A percentile compares a stretch with the other conserved stretches of the same genome.
These are phyloP conservation scores for Pseudognaphalium luteoalbum DNA, from an alignment of 129 eudicot species.

Conservation along the genomic window DNA sequence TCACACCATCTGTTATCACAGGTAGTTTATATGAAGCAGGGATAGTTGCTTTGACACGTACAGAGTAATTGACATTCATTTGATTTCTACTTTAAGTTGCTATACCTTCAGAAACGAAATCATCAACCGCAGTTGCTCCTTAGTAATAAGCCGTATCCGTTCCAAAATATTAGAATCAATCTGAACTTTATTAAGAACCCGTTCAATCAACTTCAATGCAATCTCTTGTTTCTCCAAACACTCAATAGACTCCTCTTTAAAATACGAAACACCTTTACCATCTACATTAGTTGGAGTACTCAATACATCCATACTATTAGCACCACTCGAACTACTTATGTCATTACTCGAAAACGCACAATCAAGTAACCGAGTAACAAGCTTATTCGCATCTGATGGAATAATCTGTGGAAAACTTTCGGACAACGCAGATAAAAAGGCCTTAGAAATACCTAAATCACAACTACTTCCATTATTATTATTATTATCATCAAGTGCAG, in stretches of 20 bases:
- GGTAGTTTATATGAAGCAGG: constrained; percentile 1
- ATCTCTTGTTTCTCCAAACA: constrained; percentile 78
- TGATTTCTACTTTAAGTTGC: neutral
- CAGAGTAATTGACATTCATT: neutral
- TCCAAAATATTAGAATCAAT: constrained; percentile 67
- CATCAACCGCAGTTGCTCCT: constrained; percentile 71
- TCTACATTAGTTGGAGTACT: constrained; percentile 39
- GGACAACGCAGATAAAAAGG: constrained; percentile 63
- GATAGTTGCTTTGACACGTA: neutral
- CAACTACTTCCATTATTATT: neutral
- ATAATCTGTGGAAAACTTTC: constrained; percentile 62
- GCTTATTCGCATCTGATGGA: constrained; percentile 60
- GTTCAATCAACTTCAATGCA: constrained; percentile 64
- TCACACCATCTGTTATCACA: constrained; percentile 1
- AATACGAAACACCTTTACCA: constrained; percentile 30
- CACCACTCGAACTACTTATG: constrained; percentile 39
- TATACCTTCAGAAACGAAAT: constrained; percentile 72
- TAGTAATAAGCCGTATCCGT: constrained; percentile 61
- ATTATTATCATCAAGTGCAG: constrained; percentile 38
- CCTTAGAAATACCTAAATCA: constrained; percentile 53
- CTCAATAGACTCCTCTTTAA: constrained; percentile 77
- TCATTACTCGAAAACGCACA: constrained; percentile 35
- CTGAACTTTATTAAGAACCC: constrained; percentile 56
- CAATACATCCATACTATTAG: constrained; percentile 40
- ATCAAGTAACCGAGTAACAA: constrained; percentile 59